Evolutionary conservation across 805 yeast genomes (phyloP), one percentile per base, ranked within the genome.

Genomic region (Schwanniomyces vanrijiae): DNA sequence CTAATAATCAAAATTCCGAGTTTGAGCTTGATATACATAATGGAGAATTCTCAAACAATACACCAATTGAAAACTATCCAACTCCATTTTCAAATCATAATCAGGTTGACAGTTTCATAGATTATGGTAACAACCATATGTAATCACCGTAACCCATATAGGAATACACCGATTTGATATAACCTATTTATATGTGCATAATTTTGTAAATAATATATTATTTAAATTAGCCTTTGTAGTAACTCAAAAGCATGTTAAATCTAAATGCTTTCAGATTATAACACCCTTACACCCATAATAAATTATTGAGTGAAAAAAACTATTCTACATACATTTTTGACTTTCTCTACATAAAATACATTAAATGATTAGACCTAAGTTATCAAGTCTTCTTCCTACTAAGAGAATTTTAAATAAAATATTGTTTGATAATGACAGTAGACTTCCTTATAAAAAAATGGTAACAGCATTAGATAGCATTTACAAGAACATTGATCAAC

Each of bases 371-470:
- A 42, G 69, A 25, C 73, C 75, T 0, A 45, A 55, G 2, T 60
- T 70, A 9, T 37, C 45, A 20, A 40, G 60, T 5, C 51, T 73
- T 24, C 75, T 87, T 8, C 94, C 95, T 4, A 70, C 77, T 18
- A 79, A 79, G 60, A 77, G 77, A 47, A 66, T 77, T 20, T 61
- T 86, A 42, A 84, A 84, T 51, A 67, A 80, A 42, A 69, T 84
- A 16, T 68, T 87, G 5, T 87, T 86, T 59, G 91, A 87, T 56
- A 70, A 81, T 50, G 88, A 86, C 60, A 73, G 86, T 38, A 66
- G 81, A 40, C 69, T 82, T 35, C 71, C 82, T 1, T 81, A 78
- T 52, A 62, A 64, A 10, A 82, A 80, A 56, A 73, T 83, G 25
- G 58, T 82, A 37, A 84, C 85, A 1, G 73, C 81, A 0, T 73